Evolutionary conservation across 2,329 filamentous ascomycete species (phyloP).

Genomic region (Diaporthe capsici): DNA sequence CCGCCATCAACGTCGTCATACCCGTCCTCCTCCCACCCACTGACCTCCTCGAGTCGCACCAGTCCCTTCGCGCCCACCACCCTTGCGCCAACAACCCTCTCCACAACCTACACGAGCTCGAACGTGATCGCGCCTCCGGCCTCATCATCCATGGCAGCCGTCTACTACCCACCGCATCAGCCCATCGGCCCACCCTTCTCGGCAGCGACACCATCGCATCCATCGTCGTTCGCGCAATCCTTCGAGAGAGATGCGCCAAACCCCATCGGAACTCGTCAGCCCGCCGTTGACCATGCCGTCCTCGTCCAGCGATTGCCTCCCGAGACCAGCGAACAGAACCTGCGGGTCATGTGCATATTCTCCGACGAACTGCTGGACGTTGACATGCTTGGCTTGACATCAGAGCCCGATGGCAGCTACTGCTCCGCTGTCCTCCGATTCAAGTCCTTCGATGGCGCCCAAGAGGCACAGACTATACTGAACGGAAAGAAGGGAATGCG

Average conservation of each 20-base stretch:
- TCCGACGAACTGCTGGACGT: constrained; percentile 68
- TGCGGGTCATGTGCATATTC: constrained; percentile 71
- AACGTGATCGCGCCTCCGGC: constrained; percentile 46
- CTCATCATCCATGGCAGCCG: constrained; percentile 60
- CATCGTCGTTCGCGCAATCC: constrained; percentile 52
- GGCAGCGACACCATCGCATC: constrained; percentile 52
- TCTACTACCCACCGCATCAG: constrained; percentile 58
- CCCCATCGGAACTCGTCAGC: constrained; percentile 52
- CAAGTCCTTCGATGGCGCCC: constrained; percentile 65
- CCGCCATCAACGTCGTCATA: constrained; percentile 49
- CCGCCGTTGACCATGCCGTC: constrained; percentile 52
- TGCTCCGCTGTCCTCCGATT: constrained; percentile 68
- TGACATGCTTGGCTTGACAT: constrained; percentile 64
- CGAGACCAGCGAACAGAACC: constrained; percentile 66
- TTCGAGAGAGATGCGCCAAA: constrained; percentile 60
- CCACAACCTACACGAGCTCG: constrained; percentile 52
- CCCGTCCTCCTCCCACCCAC: constrained; percentile 54
- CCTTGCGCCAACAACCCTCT: constrained; percentile 42
- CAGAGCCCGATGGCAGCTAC: constrained; percentile 64
- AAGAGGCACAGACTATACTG: constrained; percentile 70
- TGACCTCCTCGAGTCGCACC: constrained; percentile 49
- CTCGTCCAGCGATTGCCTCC: constrained; percentile 68
- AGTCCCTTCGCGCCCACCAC: constrained; percentile 51
- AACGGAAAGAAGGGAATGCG: constrained; percentile 68
- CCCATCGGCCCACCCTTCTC: constrained; percentile 53